These are phyloP conservation scores for Pleoardoris graminearum DNA, from an alignment of 2,329 filamentous ascomycete species.

Conservation along the genomic window DNA sequence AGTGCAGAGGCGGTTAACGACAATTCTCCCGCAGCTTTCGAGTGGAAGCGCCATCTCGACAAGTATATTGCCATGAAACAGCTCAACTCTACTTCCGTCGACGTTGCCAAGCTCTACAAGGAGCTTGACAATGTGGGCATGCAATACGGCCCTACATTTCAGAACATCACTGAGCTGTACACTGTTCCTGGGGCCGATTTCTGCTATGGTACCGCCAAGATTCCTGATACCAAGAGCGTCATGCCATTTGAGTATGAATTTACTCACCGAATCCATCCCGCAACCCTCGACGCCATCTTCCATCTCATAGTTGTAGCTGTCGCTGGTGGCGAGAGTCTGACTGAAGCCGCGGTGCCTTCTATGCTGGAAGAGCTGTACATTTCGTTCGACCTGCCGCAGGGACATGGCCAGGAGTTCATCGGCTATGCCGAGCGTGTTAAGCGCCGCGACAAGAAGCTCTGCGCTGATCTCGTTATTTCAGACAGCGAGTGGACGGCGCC, in stretches of 20 bases:
- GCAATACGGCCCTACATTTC: neutral
- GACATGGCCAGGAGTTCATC: neutral
- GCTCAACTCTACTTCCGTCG: too few relatives aligned
- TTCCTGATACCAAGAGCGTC: conserved; percentile 11
- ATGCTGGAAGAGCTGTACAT: neutral
- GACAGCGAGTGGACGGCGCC: neutral
- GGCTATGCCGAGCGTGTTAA: neutral
- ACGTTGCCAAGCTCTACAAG: too few relatives aligned
- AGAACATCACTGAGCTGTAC: neutral
- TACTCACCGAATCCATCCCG: conserved; percentile 21
- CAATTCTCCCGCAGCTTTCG: too few relatives aligned
- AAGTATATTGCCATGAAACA: too few relatives aligned
- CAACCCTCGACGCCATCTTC: conserved; percentile 16
- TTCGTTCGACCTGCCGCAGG: neutral
- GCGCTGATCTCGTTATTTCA: neutral
- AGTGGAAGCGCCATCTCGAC: too few relatives aligned
- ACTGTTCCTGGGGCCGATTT: too few relatives aligned
- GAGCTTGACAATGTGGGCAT: too few relatives aligned
- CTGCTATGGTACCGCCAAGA: neutral
- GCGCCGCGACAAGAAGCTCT: neutral
- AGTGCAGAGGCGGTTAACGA: too few relatives aligned
- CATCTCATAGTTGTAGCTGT: neutral
- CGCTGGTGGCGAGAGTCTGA: neutral
- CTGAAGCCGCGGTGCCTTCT: neutral
- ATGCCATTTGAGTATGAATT: conserved; percentile 21